Evolutionary conservation across 345 rosid genomes (phyloP).

Genomic region (Adansonia digitata): DNA sequence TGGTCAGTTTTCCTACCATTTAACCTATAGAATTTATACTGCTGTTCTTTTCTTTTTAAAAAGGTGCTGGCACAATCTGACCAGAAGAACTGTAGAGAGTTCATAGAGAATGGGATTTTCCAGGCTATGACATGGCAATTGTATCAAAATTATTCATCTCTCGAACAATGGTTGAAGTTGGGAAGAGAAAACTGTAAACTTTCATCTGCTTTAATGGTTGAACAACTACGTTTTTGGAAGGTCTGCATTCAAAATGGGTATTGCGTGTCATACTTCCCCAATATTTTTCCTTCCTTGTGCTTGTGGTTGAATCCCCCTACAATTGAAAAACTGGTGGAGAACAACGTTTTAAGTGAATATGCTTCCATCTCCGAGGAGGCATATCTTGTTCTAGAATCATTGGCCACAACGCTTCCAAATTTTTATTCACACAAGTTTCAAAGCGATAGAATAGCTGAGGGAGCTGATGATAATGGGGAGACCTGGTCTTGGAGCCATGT

Average conservation of each 20-base stretch:
- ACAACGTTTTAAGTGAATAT: conserved; percentile 53
- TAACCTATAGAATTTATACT: conserved; percentile 7
- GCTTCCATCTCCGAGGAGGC: conserved; percentile 65
- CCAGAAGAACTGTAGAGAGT: conserved; percentile 46
- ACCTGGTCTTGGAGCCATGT: conserved; percentile 83
- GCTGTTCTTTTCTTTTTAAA: conserved; percentile 10
- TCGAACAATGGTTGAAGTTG: conserved; percentile 61
- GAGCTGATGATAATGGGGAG: conserved; percentile 25
- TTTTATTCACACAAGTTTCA: conserved; percentile 37
- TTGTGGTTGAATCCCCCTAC: conserved; percentile 82
- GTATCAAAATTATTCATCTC: conserved; percentile 50
- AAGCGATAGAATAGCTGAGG: conserved; percentile 17
- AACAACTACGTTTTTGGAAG: conserved; percentile 82
- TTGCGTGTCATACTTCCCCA: conserved; percentile 60
- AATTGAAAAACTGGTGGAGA: conserved; percentile 52
- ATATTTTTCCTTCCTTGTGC: conserved; percentile 73
- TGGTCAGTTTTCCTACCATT: conserved; percentile 2
- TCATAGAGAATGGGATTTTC: conserved; percentile 49
- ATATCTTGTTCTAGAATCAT: conserved; percentile 68
- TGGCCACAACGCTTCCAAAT: conserved; percentile 67
- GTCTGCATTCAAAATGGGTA: conserved; percentile 63
- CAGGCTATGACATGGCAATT: conserved; percentile 64
- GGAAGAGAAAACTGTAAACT: conserved; percentile 72
- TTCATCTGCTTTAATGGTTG: conserved; percentile 67
- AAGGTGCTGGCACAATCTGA: conserved; percentile 77